Conservation (phyloP, 2,329 filamentous ascomycete genomes). For the Ceratocystis cacaofunesta region DNA sequence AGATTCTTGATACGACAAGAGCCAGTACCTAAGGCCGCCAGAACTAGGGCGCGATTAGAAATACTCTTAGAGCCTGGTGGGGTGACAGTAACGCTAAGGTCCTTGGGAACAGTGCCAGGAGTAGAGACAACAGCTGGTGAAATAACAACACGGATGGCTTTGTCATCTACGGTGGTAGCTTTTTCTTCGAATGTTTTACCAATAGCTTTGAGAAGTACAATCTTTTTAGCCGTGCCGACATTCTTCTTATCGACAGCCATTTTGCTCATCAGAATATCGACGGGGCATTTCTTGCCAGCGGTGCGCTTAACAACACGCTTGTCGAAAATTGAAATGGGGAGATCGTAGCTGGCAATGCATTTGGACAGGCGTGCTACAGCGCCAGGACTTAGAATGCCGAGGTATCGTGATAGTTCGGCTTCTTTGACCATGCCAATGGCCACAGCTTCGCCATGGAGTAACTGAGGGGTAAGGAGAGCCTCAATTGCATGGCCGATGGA, state of each 20-base stretch:
- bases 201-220: slow-evolving; percentile 81
- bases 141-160: slow-evolving; percentile 66
- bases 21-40: slow-evolving; percentile 78
- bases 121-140: slow-evolving; percentile 62
- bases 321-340: slow-evolving; percentile 75
- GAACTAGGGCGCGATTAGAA: slow-evolving; percentile 85
- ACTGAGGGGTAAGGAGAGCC: slow-evolving; percentile 85
- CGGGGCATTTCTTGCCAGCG: slow-evolving; percentile 73
- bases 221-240: slow-evolving; percentile 85
- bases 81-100: slow-evolving; percentile 57
- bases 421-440: slow-evolving; percentile 98
- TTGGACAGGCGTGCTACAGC: slow-evolving; percentile 83
- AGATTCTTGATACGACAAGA: slow-evolving; percentile 81
- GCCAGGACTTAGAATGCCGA: slow-evolving; percentile 70
- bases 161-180: slow-evolving; percentile 79
- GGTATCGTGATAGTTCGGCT: slow-evolving; percentile 77
- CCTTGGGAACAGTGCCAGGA: slow-evolving; percentile 49
- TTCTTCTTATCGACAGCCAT: slow-evolving; percentile 99
- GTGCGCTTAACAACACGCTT: slow-evolving; percentile 68
- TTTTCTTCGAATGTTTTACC: slow-evolving; percentile 75
- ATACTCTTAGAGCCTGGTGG: slow-evolving; percentile 96
- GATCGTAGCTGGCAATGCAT: slow-evolving; percentile 83
- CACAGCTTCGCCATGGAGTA: slow-evolving; percentile 89
- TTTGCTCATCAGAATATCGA: slow-evolving; percentile 72
- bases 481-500: slow-evolving; percentile 96